Percentiles rank a stretch among this genome's conserved stretches.
phyloP scores from a whole-genome alignment of 139 green algal species.

The Chlamydomonas asymmetrica region DNA sequence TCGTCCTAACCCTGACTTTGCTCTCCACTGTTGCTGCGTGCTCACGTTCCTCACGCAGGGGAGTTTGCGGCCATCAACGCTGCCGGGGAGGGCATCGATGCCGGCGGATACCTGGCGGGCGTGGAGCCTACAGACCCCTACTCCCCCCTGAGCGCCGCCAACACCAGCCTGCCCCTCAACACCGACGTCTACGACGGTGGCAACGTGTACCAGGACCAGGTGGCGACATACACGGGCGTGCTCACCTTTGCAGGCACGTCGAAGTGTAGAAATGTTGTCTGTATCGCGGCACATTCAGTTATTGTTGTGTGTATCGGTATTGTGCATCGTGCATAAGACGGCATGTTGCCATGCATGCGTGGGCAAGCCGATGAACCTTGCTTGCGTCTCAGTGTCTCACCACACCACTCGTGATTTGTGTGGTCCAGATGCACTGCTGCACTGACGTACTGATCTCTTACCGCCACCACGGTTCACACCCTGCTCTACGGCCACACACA shows the following conservation, averaged over 20 bases:
- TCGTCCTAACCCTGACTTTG: too few species aligned
- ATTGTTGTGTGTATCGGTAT: too few species aligned
- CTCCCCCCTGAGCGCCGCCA: not conserved
- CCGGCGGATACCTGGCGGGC: not conserved
- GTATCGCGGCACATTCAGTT: not conserved
- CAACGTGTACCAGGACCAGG: slow-evolving; percentile 22
- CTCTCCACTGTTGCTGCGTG: too few species aligned
- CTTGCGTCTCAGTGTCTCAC: too few species aligned
- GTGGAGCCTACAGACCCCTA: slow-evolving; percentile 1
- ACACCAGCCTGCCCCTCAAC: not conserved
- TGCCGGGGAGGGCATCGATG: slow-evolving; percentile 1
- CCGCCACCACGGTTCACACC: not conserved
- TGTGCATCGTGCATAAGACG: too few species aligned
- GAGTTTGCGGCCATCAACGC: slow-evolving; percentile 5
- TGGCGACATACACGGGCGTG: slow-evolving; percentile 2
- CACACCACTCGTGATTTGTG: too few species aligned
- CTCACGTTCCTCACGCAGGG: slow-evolving; percentile 2
- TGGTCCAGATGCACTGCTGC: too few species aligned
- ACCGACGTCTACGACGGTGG: not conserved
- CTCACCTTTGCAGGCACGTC: slow-evolving; percentile 16
- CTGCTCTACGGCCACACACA: not conserved
- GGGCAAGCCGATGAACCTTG: too few species aligned
- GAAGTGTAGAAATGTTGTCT: not conserved
- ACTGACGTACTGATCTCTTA: too few species aligned
- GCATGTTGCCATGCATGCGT: too few species aligned